Percentiles rank a stretch among this genome's conserved stretches.
These are phyloP conservation scores for Collybiopsis confluens DNA, from an alignment of 768 basidiomycete species.

Conservation along the genomic window DNA sequence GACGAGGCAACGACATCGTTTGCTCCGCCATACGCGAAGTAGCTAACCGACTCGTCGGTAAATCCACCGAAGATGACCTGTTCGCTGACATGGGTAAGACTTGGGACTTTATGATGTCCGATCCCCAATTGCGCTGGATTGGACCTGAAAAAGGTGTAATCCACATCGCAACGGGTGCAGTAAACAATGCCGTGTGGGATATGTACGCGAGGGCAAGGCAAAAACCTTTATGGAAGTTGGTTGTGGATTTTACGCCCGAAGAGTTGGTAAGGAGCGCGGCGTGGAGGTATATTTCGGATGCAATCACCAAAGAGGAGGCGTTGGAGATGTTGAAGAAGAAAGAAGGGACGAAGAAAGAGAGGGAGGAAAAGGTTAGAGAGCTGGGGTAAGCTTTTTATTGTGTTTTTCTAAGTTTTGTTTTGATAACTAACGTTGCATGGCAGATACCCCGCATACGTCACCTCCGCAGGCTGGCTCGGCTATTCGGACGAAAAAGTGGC, in stretches of 20 bases:
- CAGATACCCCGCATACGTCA: constrained; percentile 92
- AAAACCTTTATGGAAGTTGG: constrained; percentile 92
- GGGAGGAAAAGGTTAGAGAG: constrained; percentile 72
- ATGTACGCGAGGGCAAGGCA: constrained; percentile 75
- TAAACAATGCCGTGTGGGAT: constrained; percentile 94
- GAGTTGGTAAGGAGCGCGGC: constrained; percentile 72
- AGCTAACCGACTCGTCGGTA: constrained; percentile 77
- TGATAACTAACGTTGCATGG: too few relatives aligned
- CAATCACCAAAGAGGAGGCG: constrained; percentile 88
- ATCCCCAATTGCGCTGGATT: constrained; percentile 92
- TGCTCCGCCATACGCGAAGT: constrained; percentile 78
- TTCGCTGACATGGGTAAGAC: constrained; percentile 90
- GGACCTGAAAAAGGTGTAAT: constrained; percentile 97
- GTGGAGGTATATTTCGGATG: constrained; percentile 91
- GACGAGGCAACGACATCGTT: constrained; percentile 93
- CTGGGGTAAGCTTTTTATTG: constrained; percentile 43
- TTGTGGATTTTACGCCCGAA: constrained; percentile 88
- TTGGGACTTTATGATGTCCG: constrained; percentile 83
- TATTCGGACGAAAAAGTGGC: constrained; percentile 92
- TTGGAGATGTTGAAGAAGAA: constrained; percentile 75
- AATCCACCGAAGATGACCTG: constrained; percentile 72
- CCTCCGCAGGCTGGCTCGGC: constrained; percentile 89
- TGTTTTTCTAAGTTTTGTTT: neutral
- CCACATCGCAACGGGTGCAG: constrained; percentile 82
- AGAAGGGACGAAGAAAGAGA: constrained; percentile 69